phyloP scores from a whole-genome alignment of 345 rosid species.

The Odontarrhena argentea region DNA sequence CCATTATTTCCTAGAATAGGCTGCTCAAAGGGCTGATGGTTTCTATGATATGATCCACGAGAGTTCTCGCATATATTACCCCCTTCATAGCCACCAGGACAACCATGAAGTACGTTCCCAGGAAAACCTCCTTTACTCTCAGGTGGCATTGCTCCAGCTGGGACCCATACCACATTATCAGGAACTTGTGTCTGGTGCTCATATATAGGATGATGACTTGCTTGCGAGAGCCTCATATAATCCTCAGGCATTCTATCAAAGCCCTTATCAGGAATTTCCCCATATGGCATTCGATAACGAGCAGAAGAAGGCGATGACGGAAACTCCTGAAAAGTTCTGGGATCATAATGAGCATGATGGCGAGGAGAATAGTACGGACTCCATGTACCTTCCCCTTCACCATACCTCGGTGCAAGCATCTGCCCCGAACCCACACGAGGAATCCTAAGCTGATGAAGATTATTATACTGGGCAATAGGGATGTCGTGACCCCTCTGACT shows the following conservation, averaged over 20 bases:
- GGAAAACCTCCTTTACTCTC: constrained; percentile 77
- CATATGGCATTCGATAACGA: constrained; percentile 62
- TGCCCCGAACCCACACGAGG: constrained; percentile 50
- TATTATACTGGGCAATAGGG: constrained; percentile 53
- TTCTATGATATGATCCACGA: constrained; percentile 57
- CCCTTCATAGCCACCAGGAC: constrained; percentile 64
- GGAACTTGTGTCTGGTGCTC: constrained; percentile 63
- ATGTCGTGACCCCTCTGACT: constrained; percentile 63
- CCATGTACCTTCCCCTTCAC: constrained; percentile 70
- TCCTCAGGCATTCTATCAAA: constrained; percentile 78
- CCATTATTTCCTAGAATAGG: constrained; percentile 60
- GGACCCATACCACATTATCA: constrained; percentile 77
- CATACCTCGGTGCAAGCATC: constrained; percentile 60
- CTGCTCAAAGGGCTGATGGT: constrained; percentile 67
- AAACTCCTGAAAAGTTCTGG: constrained; percentile 62
- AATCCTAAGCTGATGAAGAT: constrained; percentile 51
- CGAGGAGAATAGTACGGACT: constrained; percentile 77
- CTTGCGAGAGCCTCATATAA: constrained; percentile 55
- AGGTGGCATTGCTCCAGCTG: constrained; percentile 57
- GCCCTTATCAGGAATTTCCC: constrained; percentile 63
- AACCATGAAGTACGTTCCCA: constrained; percentile 60
- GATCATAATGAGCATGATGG: constrained; percentile 77
- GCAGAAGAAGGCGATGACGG: constrained; percentile 84
- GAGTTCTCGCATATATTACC: constrained; percentile 66
- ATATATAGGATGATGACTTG: constrained; percentile 53